A percentile compares a stretch with the other conserved stretches of the same genome.
These are phyloP conservation scores for Trametes hirsuta DNA, from an alignment of 1,284 basidiomycete genomes.

Conservation along the genomic window DNA sequence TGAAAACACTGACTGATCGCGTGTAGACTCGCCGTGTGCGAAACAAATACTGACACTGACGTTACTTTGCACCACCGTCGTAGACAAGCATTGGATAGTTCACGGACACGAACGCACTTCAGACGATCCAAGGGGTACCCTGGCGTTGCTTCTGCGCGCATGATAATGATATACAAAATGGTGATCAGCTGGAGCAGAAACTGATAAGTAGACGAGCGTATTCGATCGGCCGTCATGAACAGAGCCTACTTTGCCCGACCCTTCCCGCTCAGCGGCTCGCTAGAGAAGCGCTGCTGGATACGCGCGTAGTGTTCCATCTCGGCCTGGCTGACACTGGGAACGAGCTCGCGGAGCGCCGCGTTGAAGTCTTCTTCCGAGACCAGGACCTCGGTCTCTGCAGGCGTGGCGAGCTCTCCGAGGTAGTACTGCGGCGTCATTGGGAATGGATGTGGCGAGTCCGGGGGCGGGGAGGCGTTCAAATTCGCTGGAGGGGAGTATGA, in stretches of 20 bases:
- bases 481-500: conserved; percentile 39
- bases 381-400: conserved; percentile 76
- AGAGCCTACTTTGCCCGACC: not conserved
- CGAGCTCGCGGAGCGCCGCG: conserved; percentile 72
- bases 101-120: no score
- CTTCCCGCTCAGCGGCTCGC: conserved; percentile 23
- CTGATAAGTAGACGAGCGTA: no score
- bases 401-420: conserved; percentile 80
- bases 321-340: conserved; percentile 86
- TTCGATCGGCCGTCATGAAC: no score
- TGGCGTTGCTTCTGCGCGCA: no score
- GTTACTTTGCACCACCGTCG: no score
- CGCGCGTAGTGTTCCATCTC: conserved; percentile 89
- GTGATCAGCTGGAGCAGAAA: no score
- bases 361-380: conserved; percentile 81
- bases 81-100: no score
- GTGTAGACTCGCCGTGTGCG: no score
- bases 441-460: conserved; percentile 55
- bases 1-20: no score
- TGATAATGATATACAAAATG: no score
- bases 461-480: conserved; percentile 49
- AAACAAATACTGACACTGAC: no score
- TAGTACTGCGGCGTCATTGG: conserved; percentile 93
- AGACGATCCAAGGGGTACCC: no score
- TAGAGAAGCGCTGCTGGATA: conserved; percentile 75